Evolutionary conservation across 257 asterid genomes (phyloP).

Genomic region (Osmanthus fragrans): DNA sequence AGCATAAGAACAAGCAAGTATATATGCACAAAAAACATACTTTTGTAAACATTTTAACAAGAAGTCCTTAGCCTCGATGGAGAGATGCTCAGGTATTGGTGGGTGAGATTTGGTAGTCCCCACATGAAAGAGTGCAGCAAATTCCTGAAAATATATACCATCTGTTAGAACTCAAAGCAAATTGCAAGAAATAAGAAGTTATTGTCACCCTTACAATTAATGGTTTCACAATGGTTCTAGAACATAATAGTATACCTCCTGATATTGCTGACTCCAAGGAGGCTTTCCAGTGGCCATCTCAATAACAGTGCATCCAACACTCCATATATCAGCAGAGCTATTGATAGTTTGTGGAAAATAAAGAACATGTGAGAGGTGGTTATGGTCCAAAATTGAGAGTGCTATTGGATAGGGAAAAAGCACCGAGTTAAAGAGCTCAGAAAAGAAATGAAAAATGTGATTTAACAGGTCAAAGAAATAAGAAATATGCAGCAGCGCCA

Average conservation of each 20-base stretch:
- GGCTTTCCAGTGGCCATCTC: constrained; percentile 99
- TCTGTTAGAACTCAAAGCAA: constrained; percentile 23
- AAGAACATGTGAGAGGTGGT: not conserved
- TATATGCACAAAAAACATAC: constrained; percentile 43
- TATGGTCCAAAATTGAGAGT: not conserved
- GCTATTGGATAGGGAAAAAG: not conserved
- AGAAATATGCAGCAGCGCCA: not conserved
- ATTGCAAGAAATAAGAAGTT: constrained; percentile 4
- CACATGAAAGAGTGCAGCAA: constrained; percentile 94
- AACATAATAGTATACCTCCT: constrained; percentile 44
- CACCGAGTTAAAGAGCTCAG: not conserved
- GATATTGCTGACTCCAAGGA: constrained; percentile 99
- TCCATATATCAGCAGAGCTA: constrained; percentile 99
- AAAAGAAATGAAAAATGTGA: not conserved
- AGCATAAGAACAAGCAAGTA: constrained; percentile 5
- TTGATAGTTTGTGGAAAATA: not conserved
- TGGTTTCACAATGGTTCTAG: constrained; percentile 13
- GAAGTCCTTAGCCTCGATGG: constrained; percentile 86
- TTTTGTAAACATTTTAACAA: constrained; percentile 84
- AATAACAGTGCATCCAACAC: constrained; percentile 97
- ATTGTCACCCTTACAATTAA: constrained; percentile 3
- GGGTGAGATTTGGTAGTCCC: constrained; percentile 99
- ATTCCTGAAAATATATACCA: constrained; percentile 46
- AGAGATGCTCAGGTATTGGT: constrained; percentile 96
- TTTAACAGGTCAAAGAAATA: not conserved